phyloP scores from a whole-genome alignment of 371 early-diverging fungal species.

The Lichtheimia ornata region DNA sequence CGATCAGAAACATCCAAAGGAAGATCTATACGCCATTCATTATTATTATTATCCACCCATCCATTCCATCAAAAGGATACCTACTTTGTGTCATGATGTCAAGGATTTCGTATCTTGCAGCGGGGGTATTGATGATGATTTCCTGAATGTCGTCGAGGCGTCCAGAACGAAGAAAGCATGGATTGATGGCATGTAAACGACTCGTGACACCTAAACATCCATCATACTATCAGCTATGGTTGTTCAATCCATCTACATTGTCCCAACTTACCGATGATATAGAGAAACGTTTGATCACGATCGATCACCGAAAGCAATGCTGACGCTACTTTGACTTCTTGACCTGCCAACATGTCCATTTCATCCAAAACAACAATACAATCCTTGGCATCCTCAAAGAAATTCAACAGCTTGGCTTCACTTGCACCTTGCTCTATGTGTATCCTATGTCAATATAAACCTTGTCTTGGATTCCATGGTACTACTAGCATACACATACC shows the following conservation, averaged over 20 bases:
- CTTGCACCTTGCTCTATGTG: conserved; percentile 60
- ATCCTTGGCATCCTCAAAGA: conserved; percentile 38
- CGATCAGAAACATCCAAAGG: conserved; percentile 52
- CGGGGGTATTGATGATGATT: conserved; percentile 44
- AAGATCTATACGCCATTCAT: conserved; percentile 35
- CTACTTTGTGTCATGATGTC: conserved; percentile 54
- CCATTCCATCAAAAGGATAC: neutral
- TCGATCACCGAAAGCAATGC: conserved; percentile 42
- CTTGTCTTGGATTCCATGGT: conserved; percentile 53
- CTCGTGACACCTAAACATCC: conserved; percentile 46
- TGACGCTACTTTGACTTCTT: conserved; percentile 33
- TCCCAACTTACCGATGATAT: conserved; percentile 51
- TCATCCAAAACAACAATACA: conserved; percentile 61
- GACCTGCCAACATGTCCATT: conserved; percentile 60
- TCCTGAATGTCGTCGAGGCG: conserved; percentile 57
- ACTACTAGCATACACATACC: conserved; percentile 21
- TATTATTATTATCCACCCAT: too few relatives aligned
- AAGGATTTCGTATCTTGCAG: conserved; percentile 48
- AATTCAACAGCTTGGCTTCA: conserved; percentile 42
- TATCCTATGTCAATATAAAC: neutral
- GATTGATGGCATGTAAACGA: conserved; percentile 57
- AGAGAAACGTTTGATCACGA: conserved; percentile 37
- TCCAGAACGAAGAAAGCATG: conserved; percentile 58
- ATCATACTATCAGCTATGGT: too few relatives aligned
- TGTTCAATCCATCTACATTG: neutral